Evolutionary conservation across 139 green algal genomes (phyloP), one percentile per base, ranked within the genome.

Genomic region (Nannochloris sp.): DNA sequence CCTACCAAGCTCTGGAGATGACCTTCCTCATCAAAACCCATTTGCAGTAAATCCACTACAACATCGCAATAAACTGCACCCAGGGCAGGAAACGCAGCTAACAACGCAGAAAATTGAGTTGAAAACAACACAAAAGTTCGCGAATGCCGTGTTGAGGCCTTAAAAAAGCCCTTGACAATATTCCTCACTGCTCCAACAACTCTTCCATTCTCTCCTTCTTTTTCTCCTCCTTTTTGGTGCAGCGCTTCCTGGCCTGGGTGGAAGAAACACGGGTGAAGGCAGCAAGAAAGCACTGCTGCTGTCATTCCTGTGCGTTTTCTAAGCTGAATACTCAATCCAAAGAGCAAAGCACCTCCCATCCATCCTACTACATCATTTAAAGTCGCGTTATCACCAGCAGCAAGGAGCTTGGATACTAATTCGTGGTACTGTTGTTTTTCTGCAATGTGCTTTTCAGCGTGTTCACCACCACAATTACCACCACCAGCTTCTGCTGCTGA

Each of bases 11-110:
- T 51, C 42, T 51, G 42, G 42, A 29, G 38, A 30, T 32, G 25
- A 42, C n/a, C n/a, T n/a, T 63, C 70, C 12, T 72, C 67, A 3
- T 57, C 32, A 7, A 54, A 51, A 12, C 79, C 81, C 67, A 70
- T 82, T 72, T 89, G 60, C 54, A 81, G 44, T 64, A 89, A 53
- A 56, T 48, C 2, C 60, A 67, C 60, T 24, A 87, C 13, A 37
- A 71, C 42, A 2, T 33, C 15, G 4, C 15, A 19, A 67, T 90
- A 89, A 27, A 48, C 33, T 0, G 29, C 25, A 33, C 77, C 57
- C 51, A 81, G 51, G 15, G 13, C 27, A 4, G 84, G 75, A 4
- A 60, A 42, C 1, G 30, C 6, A 8, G 36, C 19, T 55, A 80
- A 36, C 10, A 81, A 42, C n/a, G 59, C 53, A 19, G 60, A 64